Evolutionary conservation across 306 rosid species (phyloP).

Genomic region (Aeschynomene evenia): DNA sequence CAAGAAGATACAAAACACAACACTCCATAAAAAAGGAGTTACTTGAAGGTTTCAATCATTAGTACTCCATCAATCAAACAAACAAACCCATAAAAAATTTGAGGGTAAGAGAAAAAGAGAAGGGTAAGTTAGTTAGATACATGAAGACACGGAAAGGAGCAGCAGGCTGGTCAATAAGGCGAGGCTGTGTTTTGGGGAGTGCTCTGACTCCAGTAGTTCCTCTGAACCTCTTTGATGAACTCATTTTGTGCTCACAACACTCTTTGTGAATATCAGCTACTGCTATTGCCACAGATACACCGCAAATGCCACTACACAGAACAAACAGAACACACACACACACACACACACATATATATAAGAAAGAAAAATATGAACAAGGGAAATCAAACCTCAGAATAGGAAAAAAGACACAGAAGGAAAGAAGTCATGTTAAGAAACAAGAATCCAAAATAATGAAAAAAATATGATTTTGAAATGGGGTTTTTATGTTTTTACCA

Average conservation of each 20-base stretch:
- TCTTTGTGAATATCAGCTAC: conserved; percentile 57
- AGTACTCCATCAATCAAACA: background rate
- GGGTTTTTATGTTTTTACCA: conserved; percentile 36
- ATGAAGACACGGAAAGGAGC: conserved; percentile 56
- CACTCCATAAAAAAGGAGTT: background rate
- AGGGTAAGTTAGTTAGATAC: too few relatives aligned
- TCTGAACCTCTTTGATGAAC: conserved; percentile 48
- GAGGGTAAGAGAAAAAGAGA: background rate
- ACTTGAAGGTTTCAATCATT: too few relatives aligned
- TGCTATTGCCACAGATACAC: conserved; percentile 44
- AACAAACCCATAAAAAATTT: background rate
- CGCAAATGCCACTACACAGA: conserved; percentile 47
- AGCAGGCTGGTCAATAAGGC: conserved; percentile 30
- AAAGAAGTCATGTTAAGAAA: background rate
- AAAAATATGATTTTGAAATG: too few relatives aligned
- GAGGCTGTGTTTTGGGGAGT: background rate
- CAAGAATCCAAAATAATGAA: background rate
- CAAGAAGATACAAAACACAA: background rate
- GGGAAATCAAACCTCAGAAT: background rate
- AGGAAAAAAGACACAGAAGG: background rate
- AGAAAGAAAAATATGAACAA: background rate
- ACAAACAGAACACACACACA: too few relatives aligned
- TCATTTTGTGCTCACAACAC: conserved; percentile 41
- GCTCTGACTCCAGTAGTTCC: conserved; percentile 9
- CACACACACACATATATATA: background rate